These are phyloP conservation scores for Solanum chilense DNA, from an alignment of 257 asterid genomes.

Conservation along the genomic window DNA sequence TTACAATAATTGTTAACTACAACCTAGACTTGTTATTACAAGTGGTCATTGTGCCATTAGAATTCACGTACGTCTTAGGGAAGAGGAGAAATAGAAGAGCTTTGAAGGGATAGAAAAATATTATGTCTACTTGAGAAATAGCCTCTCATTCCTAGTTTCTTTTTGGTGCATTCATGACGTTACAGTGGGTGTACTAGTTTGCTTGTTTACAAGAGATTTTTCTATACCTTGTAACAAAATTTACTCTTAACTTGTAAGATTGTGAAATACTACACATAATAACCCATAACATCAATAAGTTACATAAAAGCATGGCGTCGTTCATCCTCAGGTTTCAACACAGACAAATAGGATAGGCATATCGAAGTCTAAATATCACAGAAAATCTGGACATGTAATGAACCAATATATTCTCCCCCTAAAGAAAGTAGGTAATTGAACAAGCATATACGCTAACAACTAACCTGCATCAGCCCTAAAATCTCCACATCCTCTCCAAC, in stretches of 20 bases:
- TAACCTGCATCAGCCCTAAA: constrained; percentile 74
- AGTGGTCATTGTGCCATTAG: neutral
- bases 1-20: neutral
- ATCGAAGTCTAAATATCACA: neutral
- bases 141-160: neutral
- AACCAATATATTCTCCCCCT: neutral
- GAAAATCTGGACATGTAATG: neutral
- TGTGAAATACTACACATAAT: neutral
- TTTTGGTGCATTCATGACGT: neutral
- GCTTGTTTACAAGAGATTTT: neutral
- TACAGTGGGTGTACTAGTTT: neutral
- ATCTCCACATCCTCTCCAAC: constrained; percentile 96
- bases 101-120: neutral
- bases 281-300: neutral
- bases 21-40: neutral
- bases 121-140: neutral
- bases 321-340: neutral
- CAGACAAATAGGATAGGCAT: neutral
- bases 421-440: neutral
- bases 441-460: neutral
- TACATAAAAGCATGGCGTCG: neutral
- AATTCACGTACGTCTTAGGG: neutral
- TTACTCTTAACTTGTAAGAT: neutral
- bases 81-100: neutral
- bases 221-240: neutral